Evolutionary conservation across 2,329 filamentous ascomycete genomes (phyloP).

Genomic region (Arthrobotrys entomopaga): DNA sequence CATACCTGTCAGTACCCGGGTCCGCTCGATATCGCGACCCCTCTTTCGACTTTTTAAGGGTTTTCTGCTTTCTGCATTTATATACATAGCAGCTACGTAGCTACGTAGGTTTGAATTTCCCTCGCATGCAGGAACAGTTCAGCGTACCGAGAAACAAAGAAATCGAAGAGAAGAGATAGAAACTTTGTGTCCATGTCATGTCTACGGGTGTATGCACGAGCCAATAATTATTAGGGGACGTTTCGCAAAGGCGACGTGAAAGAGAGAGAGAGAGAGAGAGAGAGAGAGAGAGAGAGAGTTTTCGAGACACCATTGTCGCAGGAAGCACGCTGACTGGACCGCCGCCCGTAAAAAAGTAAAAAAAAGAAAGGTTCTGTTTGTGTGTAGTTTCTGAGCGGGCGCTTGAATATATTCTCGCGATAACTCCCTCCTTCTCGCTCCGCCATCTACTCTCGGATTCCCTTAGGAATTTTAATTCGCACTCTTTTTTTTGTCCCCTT

Average conservation of each 20-base stretch:
- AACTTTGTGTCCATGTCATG: slow-evolving; percentile 13
- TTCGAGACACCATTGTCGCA: slow-evolving; percentile 43
- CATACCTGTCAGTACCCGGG: slow-evolving; percentile 38
- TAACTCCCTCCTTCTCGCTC: slow-evolving; percentile 53
- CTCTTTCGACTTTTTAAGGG: not conserved
- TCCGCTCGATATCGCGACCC: slow-evolving; percentile 10
- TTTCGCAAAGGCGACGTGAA: slow-evolving; percentile 34
- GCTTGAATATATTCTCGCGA: slow-evolving; percentile 47
- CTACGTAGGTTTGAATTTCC: too few relatives aligned
- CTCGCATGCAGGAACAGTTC: slow-evolving; percentile 37
- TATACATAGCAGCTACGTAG: too few relatives aligned
- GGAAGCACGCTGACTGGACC: slow-evolving; percentile 31
- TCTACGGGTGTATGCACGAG: slow-evolving; percentile 17
- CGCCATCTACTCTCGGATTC: slow-evolving; percentile 39
- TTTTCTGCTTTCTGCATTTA: slow-evolving; percentile 8
- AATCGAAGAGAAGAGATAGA: slow-evolving; percentile 6
- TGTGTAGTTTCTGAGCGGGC: not conserved
- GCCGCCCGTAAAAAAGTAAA: slow-evolving; percentile 8
- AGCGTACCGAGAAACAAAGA: slow-evolving; percentile 23
- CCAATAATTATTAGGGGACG: slow-evolving; percentile 35
- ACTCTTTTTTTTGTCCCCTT: slow-evolving; percentile 9
- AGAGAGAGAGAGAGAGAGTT: slow-evolving; percentile 35
- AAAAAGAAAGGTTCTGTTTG: slow-evolving; percentile 17
- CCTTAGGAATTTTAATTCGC: not conserved
- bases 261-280: slow-evolving; percentile 35